Conservation (phyloP, 176 grass and related monocot genomes). For the Aegilops sharonensis region DNA sequence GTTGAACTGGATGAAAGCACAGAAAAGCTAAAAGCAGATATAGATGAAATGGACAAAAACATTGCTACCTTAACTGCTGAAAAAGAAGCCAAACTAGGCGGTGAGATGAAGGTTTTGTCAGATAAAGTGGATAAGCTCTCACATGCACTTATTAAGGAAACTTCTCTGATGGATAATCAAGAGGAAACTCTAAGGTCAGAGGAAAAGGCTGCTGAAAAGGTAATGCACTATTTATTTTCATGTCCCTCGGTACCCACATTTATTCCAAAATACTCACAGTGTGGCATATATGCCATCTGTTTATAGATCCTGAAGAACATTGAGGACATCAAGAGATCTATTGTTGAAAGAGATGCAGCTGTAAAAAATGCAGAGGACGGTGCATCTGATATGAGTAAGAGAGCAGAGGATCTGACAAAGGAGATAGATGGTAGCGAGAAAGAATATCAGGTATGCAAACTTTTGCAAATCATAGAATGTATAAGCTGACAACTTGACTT, state of each 20-base stretch:
- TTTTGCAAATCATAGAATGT: constrained; percentile 7
- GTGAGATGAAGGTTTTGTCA: constrained; percentile 73
- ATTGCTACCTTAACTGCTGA: constrained; percentile 65
- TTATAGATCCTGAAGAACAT: constrained; percentile 71
- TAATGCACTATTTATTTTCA: constrained; percentile 28
- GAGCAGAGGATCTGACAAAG: constrained; percentile 67
- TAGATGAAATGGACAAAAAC: constrained; percentile 76
- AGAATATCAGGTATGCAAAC: constrained; percentile 75
- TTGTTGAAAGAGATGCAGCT: constrained; percentile 68
- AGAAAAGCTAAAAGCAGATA: constrained; percentile 59
- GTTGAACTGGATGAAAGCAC: constrained; percentile 63
- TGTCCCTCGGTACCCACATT: constrained; percentile 9
- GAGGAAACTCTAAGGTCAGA: constrained; percentile 77
- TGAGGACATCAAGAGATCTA: constrained; percentile 79
- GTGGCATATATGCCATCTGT: background rate
- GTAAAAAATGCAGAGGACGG: constrained; percentile 69
- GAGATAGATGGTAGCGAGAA: constrained; percentile 72
- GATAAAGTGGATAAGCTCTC: constrained; percentile 73
- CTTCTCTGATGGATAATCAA: constrained; percentile 82
- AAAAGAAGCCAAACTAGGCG: constrained; percentile 76
- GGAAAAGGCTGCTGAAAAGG: constrained; percentile 65
- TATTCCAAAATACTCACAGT: constrained; percentile 17
- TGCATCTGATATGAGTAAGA: constrained; percentile 72
- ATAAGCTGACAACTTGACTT: constrained; percentile 4
- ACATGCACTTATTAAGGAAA: constrained; percentile 83